Percentiles rank a stretch among this genome's conserved stretches.
Evolutionary conservation across 2,329 filamentous ascomycete genomes (phyloP).

Genomic region (Penicillium italicum): DNA sequence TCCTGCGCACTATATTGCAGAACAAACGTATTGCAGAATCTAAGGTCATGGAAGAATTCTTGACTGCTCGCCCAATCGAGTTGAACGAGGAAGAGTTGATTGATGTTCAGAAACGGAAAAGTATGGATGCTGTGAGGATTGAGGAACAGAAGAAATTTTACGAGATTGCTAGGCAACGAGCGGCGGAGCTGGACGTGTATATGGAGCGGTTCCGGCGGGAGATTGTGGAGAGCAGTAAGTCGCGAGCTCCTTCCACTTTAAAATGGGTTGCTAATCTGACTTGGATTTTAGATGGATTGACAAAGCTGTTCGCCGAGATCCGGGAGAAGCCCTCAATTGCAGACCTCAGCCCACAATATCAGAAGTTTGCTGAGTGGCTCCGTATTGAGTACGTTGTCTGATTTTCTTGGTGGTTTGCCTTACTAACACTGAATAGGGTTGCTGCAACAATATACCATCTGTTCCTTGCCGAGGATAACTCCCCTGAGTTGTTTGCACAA

Average conservation of each 20-base stretch:
- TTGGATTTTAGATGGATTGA: slow-evolving; percentile 65
- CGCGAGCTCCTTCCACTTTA: slow-evolving; percentile 28
- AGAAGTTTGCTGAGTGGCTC: slow-evolving; percentile 97
- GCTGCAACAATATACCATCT: slow-evolving; percentile 95
- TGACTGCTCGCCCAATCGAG: slow-evolving; percentile 68
- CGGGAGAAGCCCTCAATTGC: slow-evolving; percentile 81
- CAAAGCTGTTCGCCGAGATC: slow-evolving; percentile 89
- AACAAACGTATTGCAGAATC: slow-evolving; percentile 81
- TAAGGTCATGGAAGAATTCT: slow-evolving; percentile 77
- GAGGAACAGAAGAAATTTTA: slow-evolving; percentile 94
- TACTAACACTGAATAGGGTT: slow-evolving; percentile 49
- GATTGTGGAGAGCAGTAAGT: slow-evolving; percentile 68
- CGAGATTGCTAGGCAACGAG: slow-evolving; percentile 85
- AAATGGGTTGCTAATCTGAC: slow-evolving; percentile 6
- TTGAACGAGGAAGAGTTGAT: slow-evolving; percentile 77
- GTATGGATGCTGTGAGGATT: slow-evolving; percentile 79
- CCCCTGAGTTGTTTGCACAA: slow-evolving; percentile 91
- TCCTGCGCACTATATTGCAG: slow-evolving; percentile 78
- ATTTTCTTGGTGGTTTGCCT: background rate
- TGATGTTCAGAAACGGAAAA: slow-evolving; percentile 75
- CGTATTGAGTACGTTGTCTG: slow-evolving; percentile 68
- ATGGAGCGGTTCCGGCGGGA: slow-evolving; percentile 79
- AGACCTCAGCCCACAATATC: slow-evolving; percentile 89
- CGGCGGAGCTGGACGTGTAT: slow-evolving; percentile 90
- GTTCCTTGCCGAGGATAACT: slow-evolving; percentile 97